Evolutionary conservation across 805 yeast species (phyloP).

Genomic region (Kockiozyma suomiensis): DNA sequence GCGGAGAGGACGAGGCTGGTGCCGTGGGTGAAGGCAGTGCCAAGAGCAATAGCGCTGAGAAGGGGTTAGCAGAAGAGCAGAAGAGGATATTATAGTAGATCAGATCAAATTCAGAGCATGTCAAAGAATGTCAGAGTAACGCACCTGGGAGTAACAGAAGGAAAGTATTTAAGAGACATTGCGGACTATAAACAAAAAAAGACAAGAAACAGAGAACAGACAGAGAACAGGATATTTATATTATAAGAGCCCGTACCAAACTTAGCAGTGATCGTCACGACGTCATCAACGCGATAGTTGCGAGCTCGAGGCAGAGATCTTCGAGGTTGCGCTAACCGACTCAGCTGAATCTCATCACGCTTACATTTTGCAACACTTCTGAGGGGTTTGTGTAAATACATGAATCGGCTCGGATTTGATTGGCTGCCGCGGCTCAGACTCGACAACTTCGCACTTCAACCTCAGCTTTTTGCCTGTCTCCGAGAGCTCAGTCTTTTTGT

Average conservation of each 20-base stretch:
- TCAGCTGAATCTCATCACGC: neutral
- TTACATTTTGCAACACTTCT: too few relatives aligned
- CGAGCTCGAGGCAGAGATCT: too few relatives aligned
- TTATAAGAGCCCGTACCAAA: neutral
- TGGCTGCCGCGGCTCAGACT: constrained; percentile 11
- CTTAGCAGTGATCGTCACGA: constrained; percentile 11
- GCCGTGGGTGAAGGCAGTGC: constrained; percentile 46
- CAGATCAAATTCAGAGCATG: too few relatives aligned
- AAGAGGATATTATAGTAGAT: too few relatives aligned
- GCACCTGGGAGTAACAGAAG: constrained; percentile 36
- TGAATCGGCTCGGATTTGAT: constrained; percentile 6
- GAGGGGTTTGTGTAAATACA: neutral
- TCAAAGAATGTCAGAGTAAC: too few relatives aligned
- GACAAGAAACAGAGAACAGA: neutral
- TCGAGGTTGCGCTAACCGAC: neutral
- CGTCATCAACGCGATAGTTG: too few relatives aligned
- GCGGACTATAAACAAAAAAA: neutral
- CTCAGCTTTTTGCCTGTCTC: too few relatives aligned
- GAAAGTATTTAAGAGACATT: constrained; percentile 37
- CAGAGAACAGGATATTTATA: neutral
- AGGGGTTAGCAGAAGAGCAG: too few relatives aligned
- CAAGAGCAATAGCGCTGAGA: constrained; percentile 46
- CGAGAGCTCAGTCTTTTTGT: too few relatives aligned
- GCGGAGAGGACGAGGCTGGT: constrained; percentile 42
- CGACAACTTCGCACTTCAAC: too few relatives aligned